Conservation (phyloP, 2,329 filamentous ascomycete genomes). For the Lecanicillium sp. region DNA sequence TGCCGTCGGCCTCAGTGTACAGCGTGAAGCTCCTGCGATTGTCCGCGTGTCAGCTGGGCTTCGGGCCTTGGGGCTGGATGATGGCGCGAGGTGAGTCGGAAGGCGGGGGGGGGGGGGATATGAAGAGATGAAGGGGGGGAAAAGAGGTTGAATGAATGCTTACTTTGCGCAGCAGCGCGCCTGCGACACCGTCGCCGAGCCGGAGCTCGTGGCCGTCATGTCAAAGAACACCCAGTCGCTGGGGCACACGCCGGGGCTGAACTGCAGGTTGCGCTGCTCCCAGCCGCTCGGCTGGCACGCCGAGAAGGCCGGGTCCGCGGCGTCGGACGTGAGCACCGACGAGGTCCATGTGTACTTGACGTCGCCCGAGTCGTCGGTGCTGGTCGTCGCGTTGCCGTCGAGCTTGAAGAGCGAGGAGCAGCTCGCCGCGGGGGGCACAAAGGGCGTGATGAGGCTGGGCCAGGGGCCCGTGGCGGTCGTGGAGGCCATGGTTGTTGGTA, state of each 20-base stretch:
- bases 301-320: not conserved
- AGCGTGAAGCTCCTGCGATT: not conserved
- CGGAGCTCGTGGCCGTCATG: not conserved
- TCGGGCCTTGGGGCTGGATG: no score
- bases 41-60: no score
- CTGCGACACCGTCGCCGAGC: not conserved
- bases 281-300: not conserved
- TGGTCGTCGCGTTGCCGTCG: not conserved
- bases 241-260: not conserved
- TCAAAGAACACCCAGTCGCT: not conserved
- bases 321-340: not conserved
- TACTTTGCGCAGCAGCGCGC: not conserved
- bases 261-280: not conserved
- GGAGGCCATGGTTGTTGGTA: no score
- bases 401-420: not conserved
- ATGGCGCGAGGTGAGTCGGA: no score
- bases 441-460: not conserved
- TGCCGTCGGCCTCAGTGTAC: not conserved
- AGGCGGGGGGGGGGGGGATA: no score
- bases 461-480: not conserved
- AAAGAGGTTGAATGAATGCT: no score
- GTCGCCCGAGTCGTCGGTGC: conserved; percentile 1
- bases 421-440: not conserved
- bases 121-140: no score
- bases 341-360: not conserved